Conservation (phyloP, 768 basidiomycete genomes). For the Serendipita sp. region DNA sequence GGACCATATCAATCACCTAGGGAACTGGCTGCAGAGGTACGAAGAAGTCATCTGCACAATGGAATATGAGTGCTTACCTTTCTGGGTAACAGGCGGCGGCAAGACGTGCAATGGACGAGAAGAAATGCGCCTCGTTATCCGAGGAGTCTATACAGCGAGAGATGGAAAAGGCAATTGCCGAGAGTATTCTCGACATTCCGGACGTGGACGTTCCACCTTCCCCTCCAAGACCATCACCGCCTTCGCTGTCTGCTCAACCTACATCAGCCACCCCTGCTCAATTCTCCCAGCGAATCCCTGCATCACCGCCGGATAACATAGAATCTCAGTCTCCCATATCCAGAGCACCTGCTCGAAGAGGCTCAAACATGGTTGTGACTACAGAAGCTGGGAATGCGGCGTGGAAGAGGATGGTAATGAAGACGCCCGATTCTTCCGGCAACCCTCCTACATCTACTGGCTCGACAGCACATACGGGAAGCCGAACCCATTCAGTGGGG, state of each 20-base stretch:
- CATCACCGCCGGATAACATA: too few species aligned
- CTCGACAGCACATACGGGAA: too few species aligned
- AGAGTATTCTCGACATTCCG: slow-evolving; percentile 36
- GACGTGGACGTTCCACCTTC: slow-evolving; percentile 4
- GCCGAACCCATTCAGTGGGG: too few species aligned
- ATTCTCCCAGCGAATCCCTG: neutral
- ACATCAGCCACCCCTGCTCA: slow-evolving; percentile 6
- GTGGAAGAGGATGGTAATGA: neutral
- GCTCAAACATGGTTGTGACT: neutral
- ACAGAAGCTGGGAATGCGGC: neutral
- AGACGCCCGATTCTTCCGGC: too few species aligned
- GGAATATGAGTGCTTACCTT: slow-evolving; percentile 3
- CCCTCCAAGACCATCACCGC: slow-evolving; percentile 4
- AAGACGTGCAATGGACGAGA: slow-evolving; percentile 55
- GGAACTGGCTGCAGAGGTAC: slow-evolving; percentile 57
- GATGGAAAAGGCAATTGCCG: slow-evolving; percentile 50
- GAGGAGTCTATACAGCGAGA: slow-evolving; percentile 41
- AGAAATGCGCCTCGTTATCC: slow-evolving; percentile 42
- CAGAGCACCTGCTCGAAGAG: neutral
- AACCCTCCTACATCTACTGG: too few species aligned
- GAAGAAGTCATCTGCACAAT: slow-evolving; percentile 17
- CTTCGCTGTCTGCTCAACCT: slow-evolving; percentile 6
- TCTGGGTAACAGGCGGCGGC: slow-evolving; percentile 59
- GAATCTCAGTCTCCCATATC: neutral
- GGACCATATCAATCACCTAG: slow-evolving; percentile 34